These are phyloP conservation scores for Groenewaldozyma tartarivorans DNA, from an alignment of 805 yeast genomes.

Conservation along the genomic window DNA sequence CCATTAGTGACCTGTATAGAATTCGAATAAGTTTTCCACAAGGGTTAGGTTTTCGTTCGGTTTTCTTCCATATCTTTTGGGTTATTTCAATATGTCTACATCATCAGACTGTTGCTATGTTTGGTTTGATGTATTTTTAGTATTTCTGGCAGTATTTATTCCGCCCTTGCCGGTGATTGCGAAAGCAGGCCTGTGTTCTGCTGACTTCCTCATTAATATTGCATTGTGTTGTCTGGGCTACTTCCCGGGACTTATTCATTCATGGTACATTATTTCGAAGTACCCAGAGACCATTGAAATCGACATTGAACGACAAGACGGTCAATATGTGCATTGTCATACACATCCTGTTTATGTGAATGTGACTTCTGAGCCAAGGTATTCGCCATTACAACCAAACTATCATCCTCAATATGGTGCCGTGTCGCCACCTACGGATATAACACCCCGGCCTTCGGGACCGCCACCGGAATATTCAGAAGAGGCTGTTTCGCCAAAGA, in stretches of 20 bases:
- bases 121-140: slow-evolving; percentile 54
- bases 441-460: neutral
- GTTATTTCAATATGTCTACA: too few relatives aligned
- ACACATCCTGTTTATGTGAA: slow-evolving; percentile 7
- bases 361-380: slow-evolving; percentile 1
- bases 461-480: slow-evolving; percentile 3
- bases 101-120: slow-evolving; percentile 10
- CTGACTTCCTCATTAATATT: slow-evolving; percentile 59
- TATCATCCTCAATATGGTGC: slow-evolving; percentile 4
- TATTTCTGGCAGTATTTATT: slow-evolving; percentile 56
- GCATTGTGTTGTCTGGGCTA: slow-evolving; percentile 62
- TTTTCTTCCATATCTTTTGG: too few relatives aligned
- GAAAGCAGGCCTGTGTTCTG: slow-evolving; percentile 63
- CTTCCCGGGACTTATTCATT: slow-evolving; percentile 69
- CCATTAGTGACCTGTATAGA: too few relatives aligned
- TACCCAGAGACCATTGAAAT: slow-evolving; percentile 41
- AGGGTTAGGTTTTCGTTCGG: too few relatives aligned
- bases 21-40: too few relatives aligned
- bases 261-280: slow-evolving; percentile 67
- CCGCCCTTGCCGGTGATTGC: slow-evolving; percentile 76
- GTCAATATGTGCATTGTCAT: slow-evolving; percentile 2
- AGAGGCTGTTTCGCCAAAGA: neutral
- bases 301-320: slow-evolving; percentile 16
- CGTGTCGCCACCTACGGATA: neutral
- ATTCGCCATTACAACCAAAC: neutral